Base-by-base conservation (phyloP, 306 rosid genomes). In the Citrullus colocynthis region DNA sequence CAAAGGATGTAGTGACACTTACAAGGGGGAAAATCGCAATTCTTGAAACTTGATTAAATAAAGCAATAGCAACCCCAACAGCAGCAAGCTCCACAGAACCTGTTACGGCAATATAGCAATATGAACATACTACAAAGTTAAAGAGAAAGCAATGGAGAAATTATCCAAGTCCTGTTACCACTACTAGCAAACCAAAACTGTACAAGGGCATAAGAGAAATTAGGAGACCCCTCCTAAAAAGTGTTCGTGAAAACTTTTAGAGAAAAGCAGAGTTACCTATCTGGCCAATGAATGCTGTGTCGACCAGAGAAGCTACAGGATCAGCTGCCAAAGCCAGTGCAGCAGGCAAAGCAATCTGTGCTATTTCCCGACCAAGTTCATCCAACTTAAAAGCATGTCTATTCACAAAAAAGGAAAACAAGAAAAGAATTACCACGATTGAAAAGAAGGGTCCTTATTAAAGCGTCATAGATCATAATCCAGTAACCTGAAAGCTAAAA, bases 21-120 rank as follows among this genome's bases (percentile, higher is more conserved):
- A 94, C 98, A 28, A 94, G 96, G 0, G 98, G 98, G 71, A 94
- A 94, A 77, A 94, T 94, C 20, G 97, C 93, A 2, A 94, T 90
- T 81, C 96, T 80, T 30, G 98, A 94, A 24, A 81, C 96, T 85
- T 94, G 98, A 85, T 94, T 94, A 83, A 94, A 94, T 78, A 94
- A 82, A 75, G 97, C 97, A 84, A 94, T 94, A 6, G 98, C 90
- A 85, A 94, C 97, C 61, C 98, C 98, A 56, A 94, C 98, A 60
- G 97, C 98, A 64, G 98, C 98, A 66, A 94, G 97, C 88, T 94
- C 98, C 76, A 94, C 87, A 4, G 96, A 88, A 81, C 98, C 98
- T 91, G 80, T 28, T 69, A 32, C 80, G 32, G 79, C 75, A 30
- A 18, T 65, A 18, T 37, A 62, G 59, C 57, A 79, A 63, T 59